phyloP scores from a whole-genome alignment of 495 filamentous ascomycete genomes.

The Staphylotrichum tortipilum region DNA sequence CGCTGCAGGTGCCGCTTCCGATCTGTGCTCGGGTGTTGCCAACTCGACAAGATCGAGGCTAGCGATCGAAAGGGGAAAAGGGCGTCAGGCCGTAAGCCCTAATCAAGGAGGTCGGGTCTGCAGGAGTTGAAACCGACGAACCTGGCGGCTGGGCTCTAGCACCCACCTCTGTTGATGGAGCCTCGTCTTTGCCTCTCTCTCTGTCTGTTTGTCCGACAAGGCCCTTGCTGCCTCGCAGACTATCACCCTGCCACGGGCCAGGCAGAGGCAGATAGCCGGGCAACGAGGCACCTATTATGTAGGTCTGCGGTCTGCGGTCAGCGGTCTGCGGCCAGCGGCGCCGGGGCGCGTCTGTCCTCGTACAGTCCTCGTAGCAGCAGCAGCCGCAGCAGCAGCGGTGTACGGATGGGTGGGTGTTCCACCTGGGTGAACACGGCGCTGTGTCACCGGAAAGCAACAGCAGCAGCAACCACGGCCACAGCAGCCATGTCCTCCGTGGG shows the following conservation, averaged over 20 bases:
- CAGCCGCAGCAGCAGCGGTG: not conserved
- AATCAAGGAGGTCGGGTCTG: not conserved
- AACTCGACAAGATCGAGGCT: not conserved
- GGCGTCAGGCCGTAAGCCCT: too few species aligned
- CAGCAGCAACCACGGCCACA: not conserved
- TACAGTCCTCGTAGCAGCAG: not conserved
- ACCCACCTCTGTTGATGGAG: too few species aligned
- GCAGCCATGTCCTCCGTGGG: too few species aligned
- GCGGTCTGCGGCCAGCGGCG: too few species aligned
- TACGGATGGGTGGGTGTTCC: not conserved
- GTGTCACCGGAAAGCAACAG: slow-evolving; percentile 6
- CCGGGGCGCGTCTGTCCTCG: not conserved
- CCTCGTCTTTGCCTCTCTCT: too few species aligned
- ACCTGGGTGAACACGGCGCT: slow-evolving; percentile 1
- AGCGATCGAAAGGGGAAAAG: not conserved
- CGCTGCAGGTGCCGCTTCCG: too few species aligned
- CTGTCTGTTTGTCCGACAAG: not conserved
- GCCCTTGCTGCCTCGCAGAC: too few species aligned
- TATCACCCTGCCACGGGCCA: too few species aligned
- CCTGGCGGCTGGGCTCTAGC: too few species aligned
- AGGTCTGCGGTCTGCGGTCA: too few species aligned
- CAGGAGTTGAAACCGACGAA: not conserved
- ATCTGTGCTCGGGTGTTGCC: not conserved
- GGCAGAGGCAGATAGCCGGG: too few species aligned
- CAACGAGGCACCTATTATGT: too few species aligned